Base-by-base conservation (phyloP, 2,329 filamentous ascomycete genomes). In the Septoria petroselini region DNA sequence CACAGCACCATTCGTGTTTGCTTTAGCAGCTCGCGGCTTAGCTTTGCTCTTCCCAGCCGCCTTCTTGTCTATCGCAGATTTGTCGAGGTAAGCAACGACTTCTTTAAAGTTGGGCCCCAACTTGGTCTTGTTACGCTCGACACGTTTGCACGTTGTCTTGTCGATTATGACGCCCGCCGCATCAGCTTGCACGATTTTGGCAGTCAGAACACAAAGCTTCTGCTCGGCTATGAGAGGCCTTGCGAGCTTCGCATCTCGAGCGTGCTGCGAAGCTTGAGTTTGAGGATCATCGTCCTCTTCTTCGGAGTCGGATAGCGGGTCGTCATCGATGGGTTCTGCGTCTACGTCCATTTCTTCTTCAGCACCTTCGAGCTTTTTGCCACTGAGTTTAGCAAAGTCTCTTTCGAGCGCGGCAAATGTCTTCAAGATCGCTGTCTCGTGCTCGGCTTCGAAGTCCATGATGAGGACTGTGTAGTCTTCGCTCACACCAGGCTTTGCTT, bases 21-120 rank as follows among this genome's bases (percentile, higher is more conserved):
- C 53, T 31, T 71, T 35, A 61, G 5, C 23, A 29, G 62, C 65
- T 48, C 65, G 66, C 55, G 58, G 54, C 53, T 68, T 72, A 33
- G 70, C 75, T 46, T 66, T 65, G 58, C 69, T 72, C 63, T 75
- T 78, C 35, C 65, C 68, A 50, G 70, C 57, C 43, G 75, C 73
- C 58, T 76, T 76, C 35, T 80, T 68, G 62, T 84, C 83, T 37
- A 41, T 81, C 8, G 14, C 17, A 35, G 34, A 35, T 27, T 47
- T 47, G 62, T 95, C 90, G 3, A 97, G 74, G 67, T 85, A 93
- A 7, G 82, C 80, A 3, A 95, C 74, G 5, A 96, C 82, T 61
- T 93, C 89, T 63, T 85, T 88, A 75, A 88, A 94, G 66, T 93
- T 96, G 38, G 80, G 75, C 2, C 93, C 93, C 2, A 98, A 77